Evolutionary conservation across 2,329 filamentous ascomycete genomes (phyloP), one percentile per base, ranked within the genome.

Genomic region (Cytospora schulzeri): DNA sequence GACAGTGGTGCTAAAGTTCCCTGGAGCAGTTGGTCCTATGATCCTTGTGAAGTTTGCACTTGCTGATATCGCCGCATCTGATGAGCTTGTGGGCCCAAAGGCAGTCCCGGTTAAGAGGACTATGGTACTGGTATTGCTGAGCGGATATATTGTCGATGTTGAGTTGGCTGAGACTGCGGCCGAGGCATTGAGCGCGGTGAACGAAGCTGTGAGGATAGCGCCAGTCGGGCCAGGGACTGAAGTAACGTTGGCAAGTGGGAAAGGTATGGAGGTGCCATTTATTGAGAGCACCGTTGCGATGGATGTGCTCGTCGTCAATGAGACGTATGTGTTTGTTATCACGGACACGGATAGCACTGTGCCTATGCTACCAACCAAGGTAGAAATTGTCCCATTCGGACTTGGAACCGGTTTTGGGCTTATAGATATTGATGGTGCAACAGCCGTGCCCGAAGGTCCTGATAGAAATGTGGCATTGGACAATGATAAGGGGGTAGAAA

Each of bases 1-100:
- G 19, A 41, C 38, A 45, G n/a, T 19, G 9, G 33, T 24, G n/a
- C n/a, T 14, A 3, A 11, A 55, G 7, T 28, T 62, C 56, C 60
- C 60, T 51, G 60, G 51, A 31, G 22, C 15, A 35, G 3, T 28
- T 17, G 52, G n/a, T 29, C 4, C 28, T 2, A 22, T 45, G 7
- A 35, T 33, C 6, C 26, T 51, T 29, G 60, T 62, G 19, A 35
- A 55, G 51, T 61, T 61, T 4, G 26, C 28, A n/a, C 38, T 62
- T n/a, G 28, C 55, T 3, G 60, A 50, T 12, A 51, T 9, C 1
- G 60, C 38, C 17, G 28, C 60, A 22, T 33, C 60, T 38, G 60
- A 62, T 62, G 11, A 15, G 4, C 26, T 17, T 8, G 60, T 62
- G 22, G 24, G 24, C 8, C 29, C 29, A 28, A 26, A 2, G 15